Evolutionary conservation across 495 filamentous ascomycete genomes (phyloP).

Genomic region (Talaromyces ruber): DNA sequence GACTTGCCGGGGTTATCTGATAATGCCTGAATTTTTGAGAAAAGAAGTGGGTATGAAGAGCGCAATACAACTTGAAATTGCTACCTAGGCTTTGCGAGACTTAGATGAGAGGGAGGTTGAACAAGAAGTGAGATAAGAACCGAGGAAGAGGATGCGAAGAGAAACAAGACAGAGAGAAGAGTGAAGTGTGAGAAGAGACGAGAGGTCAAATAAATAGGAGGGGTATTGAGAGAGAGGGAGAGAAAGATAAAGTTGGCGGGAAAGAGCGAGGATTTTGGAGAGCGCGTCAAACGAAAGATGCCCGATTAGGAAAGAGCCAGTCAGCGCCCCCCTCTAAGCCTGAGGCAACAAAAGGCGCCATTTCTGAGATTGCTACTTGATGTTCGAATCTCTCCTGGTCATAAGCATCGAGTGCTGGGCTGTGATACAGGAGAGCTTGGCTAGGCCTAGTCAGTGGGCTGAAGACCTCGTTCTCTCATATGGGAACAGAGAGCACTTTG

Average conservation of each 20-base stretch:
- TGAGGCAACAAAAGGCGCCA: background rate
- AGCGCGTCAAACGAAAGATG: background rate
- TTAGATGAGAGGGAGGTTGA: background rate
- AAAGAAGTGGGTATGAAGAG: background rate
- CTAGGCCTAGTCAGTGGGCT: background rate
- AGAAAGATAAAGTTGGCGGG: background rate
- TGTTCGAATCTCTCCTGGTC: too few species aligned
- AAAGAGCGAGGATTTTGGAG: background rate
- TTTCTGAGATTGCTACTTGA: background rate
- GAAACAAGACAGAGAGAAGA: background rate
- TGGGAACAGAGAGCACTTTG: background rate
- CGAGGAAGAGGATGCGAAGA: background rate
- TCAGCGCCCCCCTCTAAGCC: background rate
- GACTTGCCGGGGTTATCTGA: too few species aligned
- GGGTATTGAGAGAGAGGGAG: background rate
- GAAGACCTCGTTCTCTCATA: background rate
- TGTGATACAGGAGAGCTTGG: too few species aligned
- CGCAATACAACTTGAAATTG: background rate
- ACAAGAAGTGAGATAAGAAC: background rate
- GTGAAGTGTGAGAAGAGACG: background rate
- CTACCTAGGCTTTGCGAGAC: background rate
- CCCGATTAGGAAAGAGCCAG: background rate
- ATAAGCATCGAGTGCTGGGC: too few species aligned
- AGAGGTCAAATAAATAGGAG: background rate
- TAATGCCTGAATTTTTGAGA: background rate